Percentiles rank a stretch among this genome's conserved stretches.
Conservation (phyloP, 352 stramenopile genomes). For the Peronospora farinosa region DNA sequence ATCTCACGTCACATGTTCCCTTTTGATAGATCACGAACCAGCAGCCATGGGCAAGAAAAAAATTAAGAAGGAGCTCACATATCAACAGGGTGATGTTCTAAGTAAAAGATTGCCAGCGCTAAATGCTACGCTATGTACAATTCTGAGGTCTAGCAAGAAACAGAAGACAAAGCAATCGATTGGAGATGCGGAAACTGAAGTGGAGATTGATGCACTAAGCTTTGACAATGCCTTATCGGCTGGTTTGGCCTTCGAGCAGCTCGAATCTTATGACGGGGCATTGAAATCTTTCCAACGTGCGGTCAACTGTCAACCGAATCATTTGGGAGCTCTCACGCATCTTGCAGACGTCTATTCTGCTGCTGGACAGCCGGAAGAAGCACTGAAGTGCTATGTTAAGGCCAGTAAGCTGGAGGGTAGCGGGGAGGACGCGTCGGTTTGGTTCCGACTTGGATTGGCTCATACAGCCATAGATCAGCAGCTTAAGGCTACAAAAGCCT, state of each 20-base stretch:
- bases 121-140: too few relatives aligned
- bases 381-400: constrained; percentile 33
- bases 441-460: constrained; percentile 47
- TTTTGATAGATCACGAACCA: too few relatives aligned
- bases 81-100: too few relatives aligned
- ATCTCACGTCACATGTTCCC: too few relatives aligned
- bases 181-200: constrained; percentile 27
- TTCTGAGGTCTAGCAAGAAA: constrained; percentile 4
- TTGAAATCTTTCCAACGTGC: constrained; percentile 39
- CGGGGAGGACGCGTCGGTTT: constrained; percentile 40
- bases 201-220: constrained; percentile 40
- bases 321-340: constrained; percentile 42
- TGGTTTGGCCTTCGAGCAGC: constrained; percentile 60
- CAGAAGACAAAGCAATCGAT: constrained; percentile 26
- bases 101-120: too few relatives aligned
- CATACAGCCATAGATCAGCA: constrained; percentile 35
- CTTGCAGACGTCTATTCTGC: constrained; percentile 45
- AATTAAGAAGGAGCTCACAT: too few relatives aligned
- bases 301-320: constrained; percentile 30
- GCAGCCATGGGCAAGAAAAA: too few relatives aligned
- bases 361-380: constrained; percentile 26
- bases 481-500: constrained; percentile 28
- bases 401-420: constrained; percentile 30
- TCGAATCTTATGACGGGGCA: constrained; percentile 45
- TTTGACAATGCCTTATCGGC: constrained; percentile 57